phyloP scores from a whole-genome alignment of 2,329 filamentous ascomycete species.

The Beauveria sp. region DNA sequence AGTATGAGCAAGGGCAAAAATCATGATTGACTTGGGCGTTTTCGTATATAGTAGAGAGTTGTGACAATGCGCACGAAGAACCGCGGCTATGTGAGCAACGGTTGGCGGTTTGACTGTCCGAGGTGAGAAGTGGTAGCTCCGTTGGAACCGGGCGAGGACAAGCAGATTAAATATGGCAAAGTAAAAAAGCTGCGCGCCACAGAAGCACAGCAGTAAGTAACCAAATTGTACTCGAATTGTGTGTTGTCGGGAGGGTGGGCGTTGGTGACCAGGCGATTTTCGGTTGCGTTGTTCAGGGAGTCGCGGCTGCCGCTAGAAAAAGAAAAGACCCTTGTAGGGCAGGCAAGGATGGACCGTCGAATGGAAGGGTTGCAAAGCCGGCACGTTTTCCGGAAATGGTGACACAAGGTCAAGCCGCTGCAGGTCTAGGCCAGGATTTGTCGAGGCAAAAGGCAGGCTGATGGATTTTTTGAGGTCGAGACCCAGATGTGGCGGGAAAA shows the following conservation, averaged over 20 bases:
- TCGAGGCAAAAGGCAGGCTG: not conserved
- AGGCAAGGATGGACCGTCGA: constrained; percentile 1
- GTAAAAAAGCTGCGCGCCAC: not conserved
- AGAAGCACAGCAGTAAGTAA: not conserved
- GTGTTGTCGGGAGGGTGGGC: not conserved
- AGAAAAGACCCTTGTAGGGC: not conserved
- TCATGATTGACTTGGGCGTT: constrained; percentile 6
- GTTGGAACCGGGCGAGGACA: not conserved
- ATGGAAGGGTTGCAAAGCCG: not conserved
- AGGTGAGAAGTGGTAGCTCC: not conserved
- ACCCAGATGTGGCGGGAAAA: not conserved
- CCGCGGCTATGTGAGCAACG: not conserved
- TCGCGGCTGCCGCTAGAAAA: not conserved
- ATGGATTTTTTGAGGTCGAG: not conserved
- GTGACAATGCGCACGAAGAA: not conserved
- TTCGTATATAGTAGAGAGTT: not conserved
- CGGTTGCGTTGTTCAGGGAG: not conserved
- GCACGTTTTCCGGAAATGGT: constrained; percentile 5
- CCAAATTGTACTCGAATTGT: not conserved
- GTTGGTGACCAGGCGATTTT: not conserved
- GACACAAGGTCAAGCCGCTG: not conserved
- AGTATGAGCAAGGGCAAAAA: not conserved
- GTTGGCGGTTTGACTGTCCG: not conserved
- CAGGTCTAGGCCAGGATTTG: constrained; percentile 3
- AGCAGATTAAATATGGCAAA: not conserved